Percentiles rank a stretch among this genome's conserved stretches.
Conservation (phyloP, 1,284 basidiomycete species). For the Cystobasidium sp. region DNA sequence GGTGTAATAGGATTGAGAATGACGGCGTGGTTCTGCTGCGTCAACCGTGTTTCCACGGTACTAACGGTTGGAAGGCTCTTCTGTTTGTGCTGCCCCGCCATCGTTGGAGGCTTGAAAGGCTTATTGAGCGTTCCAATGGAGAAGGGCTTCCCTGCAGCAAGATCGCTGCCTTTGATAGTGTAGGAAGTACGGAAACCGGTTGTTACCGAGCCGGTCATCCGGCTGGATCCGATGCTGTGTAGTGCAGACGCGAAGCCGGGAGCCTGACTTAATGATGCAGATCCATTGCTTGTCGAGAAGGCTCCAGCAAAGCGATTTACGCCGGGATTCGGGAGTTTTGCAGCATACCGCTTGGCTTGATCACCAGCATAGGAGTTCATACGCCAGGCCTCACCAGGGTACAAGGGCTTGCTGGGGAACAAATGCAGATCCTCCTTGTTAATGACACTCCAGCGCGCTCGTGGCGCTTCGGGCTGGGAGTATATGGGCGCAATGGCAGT, state of each 20-base stretch:
- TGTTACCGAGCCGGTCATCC: neutral
- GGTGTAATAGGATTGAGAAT: slow-evolving; percentile 38
- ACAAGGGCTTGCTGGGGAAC: slow-evolving; percentile 23
- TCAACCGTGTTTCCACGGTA: slow-evolving; percentile 41
- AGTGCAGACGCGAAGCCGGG: slow-evolving; percentile 37
- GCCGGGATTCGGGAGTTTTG: slow-evolving; percentile 29
- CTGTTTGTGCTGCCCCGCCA: neutral
- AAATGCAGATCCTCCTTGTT: neutral
- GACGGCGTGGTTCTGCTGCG: slow-evolving; percentile 30
- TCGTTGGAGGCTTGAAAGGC: slow-evolving; percentile 37
- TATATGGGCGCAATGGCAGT: slow-evolving; percentile 10
- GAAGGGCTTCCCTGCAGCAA: slow-evolving; percentile 6
- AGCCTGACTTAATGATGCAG: slow-evolving; percentile 20
- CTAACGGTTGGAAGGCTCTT: slow-evolving; percentile 11
- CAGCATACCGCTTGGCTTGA: slow-evolving; percentile 30
- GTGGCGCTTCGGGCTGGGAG: neutral
- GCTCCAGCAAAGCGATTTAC: slow-evolving; percentile 34
- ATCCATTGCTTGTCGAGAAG: slow-evolving; percentile 12
- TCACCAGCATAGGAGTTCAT: slow-evolving; percentile 41
- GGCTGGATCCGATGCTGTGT: neutral
- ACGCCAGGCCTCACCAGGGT: slow-evolving; percentile 34
- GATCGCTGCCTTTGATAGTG: neutral
- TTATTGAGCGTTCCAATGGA: slow-evolving; percentile 7
- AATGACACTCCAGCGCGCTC: neutral
- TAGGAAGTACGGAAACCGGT: neutral